phyloP scores from a whole-genome alignment of 345 rosid genomes.

The Lepidium aucheri region DNA sequence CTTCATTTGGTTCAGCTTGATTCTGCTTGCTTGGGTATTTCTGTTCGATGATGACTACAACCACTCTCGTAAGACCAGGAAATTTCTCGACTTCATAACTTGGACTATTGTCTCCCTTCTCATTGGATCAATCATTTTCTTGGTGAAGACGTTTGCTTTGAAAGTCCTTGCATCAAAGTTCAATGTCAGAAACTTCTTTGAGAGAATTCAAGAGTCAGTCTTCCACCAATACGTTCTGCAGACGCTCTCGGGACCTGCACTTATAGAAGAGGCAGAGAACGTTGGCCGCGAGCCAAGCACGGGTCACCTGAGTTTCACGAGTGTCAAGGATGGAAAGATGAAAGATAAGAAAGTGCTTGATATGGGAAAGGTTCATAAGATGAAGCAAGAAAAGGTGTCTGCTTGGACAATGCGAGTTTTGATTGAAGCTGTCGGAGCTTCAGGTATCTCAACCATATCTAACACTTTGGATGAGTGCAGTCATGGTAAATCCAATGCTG shows the following conservation, averaged over 20 bases:
- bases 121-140: constrained; percentile 54
- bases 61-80: constrained; percentile 34
- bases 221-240: constrained; percentile 75
- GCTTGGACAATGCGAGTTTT: constrained; percentile 89
- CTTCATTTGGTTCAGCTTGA: constrained; percentile 59
- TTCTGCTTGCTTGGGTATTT: constrained; percentile 59
- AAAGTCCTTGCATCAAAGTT: constrained; percentile 80
- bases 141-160: constrained; percentile 58
- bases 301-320: constrained; percentile 48
- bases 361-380: constrained; percentile 61
- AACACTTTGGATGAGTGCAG: constrained; percentile 41
- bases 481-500: constrained; percentile 31
- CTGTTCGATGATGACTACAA: constrained; percentile 42
- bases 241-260: constrained; percentile 61
- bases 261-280: constrained; percentile 59
- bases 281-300: constrained; percentile 39
- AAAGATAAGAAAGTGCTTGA: constrained; percentile 56
- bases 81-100: constrained; percentile 39
- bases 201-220: constrained; percentile 82
- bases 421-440: constrained; percentile 60
- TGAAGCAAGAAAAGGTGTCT: constrained; percentile 82
- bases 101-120: constrained; percentile 60
- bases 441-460: constrained; percentile 67
- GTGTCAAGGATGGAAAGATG: constrained; percentile 32
- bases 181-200: constrained; percentile 75